phyloP scores from a whole-genome alignment of 768 basidiomycete genomes.

The Rhodotorula diobovata region DNA sequence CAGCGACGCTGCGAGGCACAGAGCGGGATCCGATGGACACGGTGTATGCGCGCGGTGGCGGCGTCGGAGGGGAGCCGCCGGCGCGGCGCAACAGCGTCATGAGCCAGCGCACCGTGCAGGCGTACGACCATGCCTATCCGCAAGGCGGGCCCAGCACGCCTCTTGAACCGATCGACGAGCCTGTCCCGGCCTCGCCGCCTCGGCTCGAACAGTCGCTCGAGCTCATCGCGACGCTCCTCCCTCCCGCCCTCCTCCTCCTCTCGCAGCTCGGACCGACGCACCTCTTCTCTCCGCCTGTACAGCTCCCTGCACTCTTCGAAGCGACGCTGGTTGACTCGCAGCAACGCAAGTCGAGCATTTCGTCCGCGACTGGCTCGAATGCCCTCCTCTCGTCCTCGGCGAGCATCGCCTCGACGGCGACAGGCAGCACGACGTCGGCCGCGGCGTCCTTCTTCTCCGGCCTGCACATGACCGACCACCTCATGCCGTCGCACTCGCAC shows the following conservation, averaged over 20 bases:
- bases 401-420: conserved; percentile 27
- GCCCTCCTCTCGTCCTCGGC: conserved; percentile 23
- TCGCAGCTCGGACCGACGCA: conserved; percentile 35
- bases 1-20: conserved; percentile 20
- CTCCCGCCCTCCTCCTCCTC: conserved; percentile 35
- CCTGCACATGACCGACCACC: conserved; percentile 10
- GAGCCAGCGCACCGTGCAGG: conserved; percentile 30
- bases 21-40: conserved; percentile 35
- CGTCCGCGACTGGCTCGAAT: conserved; percentile 9
- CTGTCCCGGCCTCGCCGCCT: not conserved
- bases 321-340: conserved; percentile 10
- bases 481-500: conserved; percentile 30
- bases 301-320: conserved; percentile 26
- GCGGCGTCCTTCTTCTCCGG: conserved; percentile 10
- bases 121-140: conserved; percentile 11
- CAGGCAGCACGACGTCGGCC: conserved; percentile 3
- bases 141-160: not conserved
- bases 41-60: not conserved
- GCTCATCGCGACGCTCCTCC: conserved; percentile 35
- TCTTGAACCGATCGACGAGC: conserved; percentile 21
- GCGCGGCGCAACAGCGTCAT: conserved; percentile 18
- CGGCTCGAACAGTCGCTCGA: conserved; percentile 31
- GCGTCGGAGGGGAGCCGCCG: not conserved
- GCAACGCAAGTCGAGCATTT: conserved; percentile 11
- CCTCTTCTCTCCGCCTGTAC: conserved; percentile 37